These are phyloP conservation scores for Starmerella cellae DNA, from an alignment of 805 yeast genomes.

Conservation along the genomic window DNA sequence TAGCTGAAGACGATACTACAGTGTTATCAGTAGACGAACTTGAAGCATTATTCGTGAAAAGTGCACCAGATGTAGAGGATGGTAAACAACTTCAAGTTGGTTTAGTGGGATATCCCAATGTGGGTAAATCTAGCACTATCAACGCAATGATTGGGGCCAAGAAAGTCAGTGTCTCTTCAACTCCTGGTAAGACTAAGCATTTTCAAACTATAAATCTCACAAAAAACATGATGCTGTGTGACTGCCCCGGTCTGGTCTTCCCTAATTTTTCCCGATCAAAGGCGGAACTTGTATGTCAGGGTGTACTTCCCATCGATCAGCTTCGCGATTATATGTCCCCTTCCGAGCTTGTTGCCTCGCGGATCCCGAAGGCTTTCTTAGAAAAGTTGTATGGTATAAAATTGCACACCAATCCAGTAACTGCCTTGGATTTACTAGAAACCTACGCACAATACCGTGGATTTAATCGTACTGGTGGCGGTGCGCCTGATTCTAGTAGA, in stretches of 20 bases:
- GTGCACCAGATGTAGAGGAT: conserved; percentile 45
- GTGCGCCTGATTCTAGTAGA: conserved; percentile 91
- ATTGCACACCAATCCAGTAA: conserved; percentile 56
- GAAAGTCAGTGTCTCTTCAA: conserved; percentile 94
- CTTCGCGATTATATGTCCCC: conserved; percentile 88
- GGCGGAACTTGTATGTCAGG: conserved; percentile 93
- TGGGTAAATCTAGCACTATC: conserved; percentile 94
- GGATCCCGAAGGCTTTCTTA: conserved; percentile 75
- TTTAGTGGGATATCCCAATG: conserved; percentile 94
- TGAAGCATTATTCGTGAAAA: conserved; percentile 60
- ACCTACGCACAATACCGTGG: conserved; percentile 97
- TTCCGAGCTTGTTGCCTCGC: conserved; percentile 63
- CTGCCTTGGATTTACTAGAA: conserved; percentile 73
- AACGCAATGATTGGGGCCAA: conserved; percentile 93
- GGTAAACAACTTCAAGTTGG: conserved; percentile 73
- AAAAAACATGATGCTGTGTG: conserved; percentile 75
- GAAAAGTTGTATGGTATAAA: conserved; percentile 92
- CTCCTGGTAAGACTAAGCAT: conserved; percentile 98
- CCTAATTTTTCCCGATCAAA: conserved; percentile 95
- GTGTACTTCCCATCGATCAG: conserved; percentile 97
- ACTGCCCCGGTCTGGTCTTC: conserved; percentile 98
- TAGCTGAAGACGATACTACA: conserved; percentile 27
- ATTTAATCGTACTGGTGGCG: conserved; percentile 82
- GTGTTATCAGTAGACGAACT: conserved; percentile 74
- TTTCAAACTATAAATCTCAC: conserved; percentile 89